Conservation (phyloP, 2,329 filamentous ascomycete species). For the Epichloe sp. region DNA sequence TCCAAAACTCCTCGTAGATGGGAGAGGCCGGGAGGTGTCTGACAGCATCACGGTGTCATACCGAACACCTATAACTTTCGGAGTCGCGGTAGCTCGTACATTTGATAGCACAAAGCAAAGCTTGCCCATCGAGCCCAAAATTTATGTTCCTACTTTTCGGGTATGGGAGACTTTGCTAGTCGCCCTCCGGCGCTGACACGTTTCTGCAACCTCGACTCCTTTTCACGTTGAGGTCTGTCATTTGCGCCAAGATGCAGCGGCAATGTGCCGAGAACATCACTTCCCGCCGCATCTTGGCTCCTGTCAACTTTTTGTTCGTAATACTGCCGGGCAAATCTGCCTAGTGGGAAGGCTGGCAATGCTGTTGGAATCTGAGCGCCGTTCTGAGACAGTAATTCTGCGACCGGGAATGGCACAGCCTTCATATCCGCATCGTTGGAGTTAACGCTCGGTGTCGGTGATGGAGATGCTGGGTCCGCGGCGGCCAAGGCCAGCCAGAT, state of each 20-base stretch:
- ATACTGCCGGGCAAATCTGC: slow-evolving; percentile 67
- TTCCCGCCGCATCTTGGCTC: slow-evolving; percentile 26
- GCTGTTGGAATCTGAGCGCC: slow-evolving; percentile 72
- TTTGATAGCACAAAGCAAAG: slow-evolving; percentile 24
- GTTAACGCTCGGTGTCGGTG: slow-evolving; percentile 30
- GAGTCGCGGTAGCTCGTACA: slow-evolving; percentile 17
- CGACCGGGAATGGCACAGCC: slow-evolving; percentile 66
- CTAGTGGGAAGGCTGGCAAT: slow-evolving; percentile 72
- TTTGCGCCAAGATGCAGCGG: slow-evolving; percentile 31
- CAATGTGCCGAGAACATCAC: slow-evolving; percentile 49
- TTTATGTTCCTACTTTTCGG: slow-evolving; percentile 41
- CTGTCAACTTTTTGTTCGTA: slow-evolving; percentile 62
- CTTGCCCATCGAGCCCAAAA: slow-evolving; percentile 26
- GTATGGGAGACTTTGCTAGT: slow-evolving; percentile 52
- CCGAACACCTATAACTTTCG: slow-evolving; percentile 11
- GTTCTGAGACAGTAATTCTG: slow-evolving; percentile 85
- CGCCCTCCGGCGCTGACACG: slow-evolving; percentile 65
- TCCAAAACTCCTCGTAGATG: not conserved
- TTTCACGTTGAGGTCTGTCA: slow-evolving; percentile 46
- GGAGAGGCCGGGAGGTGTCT: not conserved
- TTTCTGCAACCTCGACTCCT: slow-evolving; percentile 61
- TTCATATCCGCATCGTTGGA: slow-evolving; percentile 34
- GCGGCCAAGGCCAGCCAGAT: slow-evolving; percentile 86
- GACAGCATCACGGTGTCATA: not conserved
- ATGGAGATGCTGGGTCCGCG: slow-evolving; percentile 76